These are phyloP conservation scores for Xylariaceae sp. DNA, from an alignment of 2,329 filamentous ascomycete genomes.

Conservation along the genomic window DNA sequence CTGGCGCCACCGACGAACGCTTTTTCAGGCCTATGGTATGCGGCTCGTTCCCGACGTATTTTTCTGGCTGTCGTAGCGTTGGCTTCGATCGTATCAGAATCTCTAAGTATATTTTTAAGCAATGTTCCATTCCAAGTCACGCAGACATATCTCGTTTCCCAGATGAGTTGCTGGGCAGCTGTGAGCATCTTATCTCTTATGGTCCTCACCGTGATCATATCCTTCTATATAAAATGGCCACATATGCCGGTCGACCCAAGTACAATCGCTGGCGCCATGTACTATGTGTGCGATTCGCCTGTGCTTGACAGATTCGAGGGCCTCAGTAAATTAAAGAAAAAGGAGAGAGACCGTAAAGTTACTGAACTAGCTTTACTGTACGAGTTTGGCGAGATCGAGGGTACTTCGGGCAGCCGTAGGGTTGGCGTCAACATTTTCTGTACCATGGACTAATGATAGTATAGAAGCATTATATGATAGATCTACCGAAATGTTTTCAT, in stretches of 20 bases:
- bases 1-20: slow-evolving; percentile 17
- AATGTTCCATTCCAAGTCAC: slow-evolving; percentile 47
- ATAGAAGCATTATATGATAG: no score
- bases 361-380: slow-evolving; percentile 10
- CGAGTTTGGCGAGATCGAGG: slow-evolving; percentile 13
- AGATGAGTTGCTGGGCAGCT: slow-evolving; percentile 42
- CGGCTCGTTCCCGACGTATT: slow-evolving; percentile 9
- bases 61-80: slow-evolving; percentile 16
- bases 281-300: slow-evolving; percentile 36
- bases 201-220: slow-evolving; percentile 42
- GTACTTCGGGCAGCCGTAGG: background rate
- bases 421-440: slow-evolving; percentile 12
- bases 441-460: no score
- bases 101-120: slow-evolving; percentile 42
- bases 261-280: slow-evolving; percentile 45
- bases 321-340: slow-evolving; percentile 8
- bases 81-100: slow-evolving; percentile 16
- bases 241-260: slow-evolving; percentile 46
- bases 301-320: slow-evolving; percentile 11
- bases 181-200: slow-evolving; percentile 45
- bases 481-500: no score
- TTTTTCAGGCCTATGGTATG: slow-evolving; percentile 17
- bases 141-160: slow-evolving; percentile 42
- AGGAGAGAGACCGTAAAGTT: slow-evolving; percentile 14
- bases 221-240: slow-evolving; percentile 45